Evolutionary conservation across 768 basidiomycete genomes (phyloP), one percentile per base, ranked within the genome.

Genomic region (Leccinum pellstonianum): DNA sequence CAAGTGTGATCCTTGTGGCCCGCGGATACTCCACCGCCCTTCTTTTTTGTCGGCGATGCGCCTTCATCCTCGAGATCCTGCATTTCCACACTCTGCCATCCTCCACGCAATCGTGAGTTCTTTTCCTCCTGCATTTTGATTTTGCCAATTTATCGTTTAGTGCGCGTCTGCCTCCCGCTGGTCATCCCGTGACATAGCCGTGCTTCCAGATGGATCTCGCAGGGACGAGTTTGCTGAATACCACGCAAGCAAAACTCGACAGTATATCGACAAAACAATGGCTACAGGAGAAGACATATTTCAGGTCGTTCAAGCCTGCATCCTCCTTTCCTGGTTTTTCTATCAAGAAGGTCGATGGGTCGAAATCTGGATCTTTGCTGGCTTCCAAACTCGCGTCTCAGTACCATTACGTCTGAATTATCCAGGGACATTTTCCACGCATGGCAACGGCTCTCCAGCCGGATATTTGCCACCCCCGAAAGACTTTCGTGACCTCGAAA

Each of bases 331-430:
- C 2, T 94, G 92, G 92, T 93, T 91, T 74, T 93, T 93, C 64
- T 94, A 93, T 68, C 88, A 91, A 58, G 92, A 93, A 73, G 91
- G 92, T 3, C 81, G 91, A 56, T 84, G 92, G 92, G 91, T 93
- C 9, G 92, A 94, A 74, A 88, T 93, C 4, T 93, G 92, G 92
- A 89, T 93, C 43, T 92, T 92, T 73, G 90, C 92, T 19, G 90
- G 84, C 12, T 93, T 93, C 67, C 89, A 92, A 69, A 90, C 87
- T 15, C 82, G 91, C 31, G 89, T 90, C 19, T 88, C 90, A 25
- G 81, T 93, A 17, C 92, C 91, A 5, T 78, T 94, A 31, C 86
- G 91, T 47, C 75, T 93, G 27, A 94, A 94, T 72, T 91, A 91
- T 70, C 91, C 91, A 4, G 91, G 92, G 37, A 92, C 91, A 17